Base-by-base conservation (phyloP, 768 basidiomycete species). In the Cubamyces sp. region DNA sequence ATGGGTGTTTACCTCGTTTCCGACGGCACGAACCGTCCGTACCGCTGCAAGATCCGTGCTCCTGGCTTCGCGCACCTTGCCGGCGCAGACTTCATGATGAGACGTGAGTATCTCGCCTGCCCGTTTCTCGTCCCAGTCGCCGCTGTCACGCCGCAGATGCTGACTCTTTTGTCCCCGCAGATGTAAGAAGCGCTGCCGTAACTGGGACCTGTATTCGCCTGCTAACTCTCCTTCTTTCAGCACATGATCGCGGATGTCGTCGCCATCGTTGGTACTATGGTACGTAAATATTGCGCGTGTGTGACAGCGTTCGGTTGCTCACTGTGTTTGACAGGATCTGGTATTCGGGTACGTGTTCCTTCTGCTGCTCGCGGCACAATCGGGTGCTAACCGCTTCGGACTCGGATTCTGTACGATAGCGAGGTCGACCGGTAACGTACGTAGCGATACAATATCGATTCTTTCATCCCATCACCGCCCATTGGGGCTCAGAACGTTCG, bases 1-100 rank as follows among this genome's bases (percentile, higher is more conserved):
- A 98, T 98, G 95, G 96, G 83, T 67, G 96, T 99, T 48, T 99
- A 96, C 79, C 87, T 99, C 54, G 94, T 99, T 64, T 97, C 95
- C 86, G 96, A 98, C 76, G 96, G 96, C 51, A 86, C 92, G 12
- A 96, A 98, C 78, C 86, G 96, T 26, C 96, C 96, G 16, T 98
- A 99, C 78, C 82, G 94, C 71, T 98, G 96, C 79, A 94, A 92
- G 76, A 99, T 98, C 69, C 92, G 96, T 70, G 96, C 96, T 7
- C 95, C 96, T 37, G 96, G 96, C 16, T 96, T 96, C 69, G 94
- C 94, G 23, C 97, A 98, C 76, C 82, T 98, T 64, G 94, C 94
- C 28, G 96, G 96, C 19, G 84, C 94, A 3, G 97, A 99, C 76
- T 97, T 98, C 73, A 98, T 98, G 92, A 95, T 94, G 90, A 88